Base-by-base conservation (phyloP, 805 yeast species). In the Cyberlindnera xylosilytica region DNA sequence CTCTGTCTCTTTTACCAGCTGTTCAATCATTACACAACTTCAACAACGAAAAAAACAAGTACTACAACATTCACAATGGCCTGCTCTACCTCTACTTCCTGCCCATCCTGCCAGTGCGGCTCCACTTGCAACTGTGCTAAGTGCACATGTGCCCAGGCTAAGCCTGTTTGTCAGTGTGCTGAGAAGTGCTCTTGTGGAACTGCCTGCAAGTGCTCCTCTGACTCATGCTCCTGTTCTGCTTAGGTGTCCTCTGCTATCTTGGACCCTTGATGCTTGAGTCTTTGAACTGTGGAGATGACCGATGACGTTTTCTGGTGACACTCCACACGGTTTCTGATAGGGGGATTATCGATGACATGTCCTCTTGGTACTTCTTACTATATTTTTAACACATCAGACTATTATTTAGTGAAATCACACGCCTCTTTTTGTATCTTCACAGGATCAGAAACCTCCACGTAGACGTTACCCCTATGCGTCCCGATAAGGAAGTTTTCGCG, bases 171-270 rank as follows among this genome's bases (percentile, higher is more conserved):
- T 27, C 11, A 24, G 12, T 41, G 44, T 19, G n/a, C 32, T 11
- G 33, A 17, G 2, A 36, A 36, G 28, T 41, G 44, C 35, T 16
- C 36, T 20, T 41, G 44, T 26, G 37, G 39, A 8, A 20, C 36
- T 20, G 10, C 32, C 27, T 41, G 44, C 29, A 4, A 33, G n/a
- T 41, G 44, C n/a, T 31, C 40, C 12, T 31, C 37, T 22, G 33
- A 16, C 18, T 16, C 37, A 6, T 41, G 44, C 15, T 12, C 26
- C 18, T 41, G 44, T 24, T 17, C 32, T 16, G 8, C 29, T 12
- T 26, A 26, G 12, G 24, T 22, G 24, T 10, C 24, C 24, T 22
- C 24, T n/a, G n/a, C n/a, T n/a, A n/a, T n/a, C n/a, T n/a, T n/a
- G n/a, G n/a, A n/a, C n/a, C n/a, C n/a, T n/a, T n/a, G n/a, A n/a